Percentiles rank a stretch among this genome's conserved stretches.
Evolutionary conservation across 805 yeast genomes (phyloP).

Genomic region (Metschnikowia shivogae): DNA sequence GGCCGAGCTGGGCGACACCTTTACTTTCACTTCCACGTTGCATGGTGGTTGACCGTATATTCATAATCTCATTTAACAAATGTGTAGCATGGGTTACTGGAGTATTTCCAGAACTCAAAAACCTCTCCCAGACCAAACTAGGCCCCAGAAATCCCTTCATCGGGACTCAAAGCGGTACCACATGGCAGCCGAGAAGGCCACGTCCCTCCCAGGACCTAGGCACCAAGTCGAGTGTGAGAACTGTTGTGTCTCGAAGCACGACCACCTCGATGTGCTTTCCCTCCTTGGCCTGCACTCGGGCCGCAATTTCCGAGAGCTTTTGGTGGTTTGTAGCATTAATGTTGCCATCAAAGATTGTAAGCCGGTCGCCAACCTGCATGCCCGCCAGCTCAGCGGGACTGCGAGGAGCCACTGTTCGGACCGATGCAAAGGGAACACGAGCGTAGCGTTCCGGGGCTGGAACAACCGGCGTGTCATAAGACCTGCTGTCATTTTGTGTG

Average conservation of each 20-base stretch:
- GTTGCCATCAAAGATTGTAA: slow-evolving; percentile 48
- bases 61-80: neutral
- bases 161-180: slow-evolving; percentile 30
- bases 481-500: neutral
- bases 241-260: slow-evolving; percentile 28
- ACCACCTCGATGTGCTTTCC: slow-evolving; percentile 24
- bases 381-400: slow-evolving; percentile 61
- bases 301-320: slow-evolving; percentile 42
- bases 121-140: neutral
- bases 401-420: slow-evolving; percentile 43
- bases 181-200: slow-evolving; percentile 67
- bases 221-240: slow-evolving; percentile 18
- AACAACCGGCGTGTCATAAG: neutral
- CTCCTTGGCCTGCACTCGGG: slow-evolving; percentile 38
- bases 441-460: neutral
- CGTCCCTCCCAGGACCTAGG: slow-evolving; percentile 64
- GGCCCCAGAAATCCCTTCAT: too few relatives aligned
- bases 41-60: slow-evolving; percentile 72
- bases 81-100: neutral
- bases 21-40: slow-evolving; percentile 86
- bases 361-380: slow-evolving; percentile 48
- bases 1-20: slow-evolving; percentile 69
- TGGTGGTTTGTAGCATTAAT: slow-evolving; percentile 55
- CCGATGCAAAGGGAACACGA: slow-evolving; percentile 49
- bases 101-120: too few relatives aligned